A percentile compares a stretch with the other conserved stretches of the same genome.
These are phyloP conservation scores for Russula earlei DNA, from an alignment of 768 basidiomycete genomes.

Conservation along the genomic window DNA sequence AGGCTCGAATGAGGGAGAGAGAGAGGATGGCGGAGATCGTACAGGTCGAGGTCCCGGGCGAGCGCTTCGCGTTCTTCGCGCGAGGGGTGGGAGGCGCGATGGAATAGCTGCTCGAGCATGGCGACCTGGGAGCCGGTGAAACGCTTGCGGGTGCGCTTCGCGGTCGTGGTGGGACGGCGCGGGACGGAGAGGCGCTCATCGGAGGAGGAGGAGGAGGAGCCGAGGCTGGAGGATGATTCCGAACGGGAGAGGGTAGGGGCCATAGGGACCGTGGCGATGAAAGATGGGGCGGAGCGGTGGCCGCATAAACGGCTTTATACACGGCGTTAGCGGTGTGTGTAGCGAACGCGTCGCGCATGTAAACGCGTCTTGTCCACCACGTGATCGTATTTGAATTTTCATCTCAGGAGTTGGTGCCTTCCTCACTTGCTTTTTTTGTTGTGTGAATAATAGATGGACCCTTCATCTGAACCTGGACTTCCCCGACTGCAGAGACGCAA, in stretches of 20 bases:
- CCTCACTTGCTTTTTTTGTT: too few species aligned
- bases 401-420: too few species aligned
- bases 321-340: not conserved
- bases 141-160: constrained; percentile 19
- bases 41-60: constrained; percentile 16
- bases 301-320: constrained; percentile 9
- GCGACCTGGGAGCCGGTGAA: constrained; percentile 18
- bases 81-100: constrained; percentile 18
- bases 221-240: constrained; percentile 14
- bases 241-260: constrained; percentile 10
- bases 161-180: not conserved
- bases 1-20: not conserved
- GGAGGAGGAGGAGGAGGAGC: constrained; percentile 14
- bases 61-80: constrained; percentile 20
- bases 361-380: not conserved
- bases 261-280: constrained; percentile 10
- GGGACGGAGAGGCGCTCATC: constrained; percentile 4
- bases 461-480: too few species aligned
- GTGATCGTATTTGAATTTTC: not conserved
- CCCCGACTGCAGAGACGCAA: constrained; percentile 2
- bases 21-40: not conserved
- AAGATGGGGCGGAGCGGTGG: not conserved
- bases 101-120: constrained; percentile 19
- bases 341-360: constrained; percentile 11
- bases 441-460: too few species aligned